Percentiles rank a stretch among this genome's conserved stretches.
Conservation (phyloP, 225 moss, liverwort and hornwort genomes). For the Anthoceros angustus region DNA sequence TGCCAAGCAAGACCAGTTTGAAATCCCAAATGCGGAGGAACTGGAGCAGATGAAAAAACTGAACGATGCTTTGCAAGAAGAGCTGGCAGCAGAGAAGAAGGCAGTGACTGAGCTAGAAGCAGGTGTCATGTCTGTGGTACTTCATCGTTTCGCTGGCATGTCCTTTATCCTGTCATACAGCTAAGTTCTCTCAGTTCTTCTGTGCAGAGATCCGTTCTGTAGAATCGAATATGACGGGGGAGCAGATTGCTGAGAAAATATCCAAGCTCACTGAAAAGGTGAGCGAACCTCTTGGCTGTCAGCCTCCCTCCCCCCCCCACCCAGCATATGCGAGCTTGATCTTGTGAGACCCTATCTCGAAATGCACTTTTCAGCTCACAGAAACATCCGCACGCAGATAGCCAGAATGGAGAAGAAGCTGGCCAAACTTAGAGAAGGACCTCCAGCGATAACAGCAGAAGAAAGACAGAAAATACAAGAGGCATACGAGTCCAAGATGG, state of each 20-base stretch:
- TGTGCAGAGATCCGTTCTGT: conserved; percentile 56
- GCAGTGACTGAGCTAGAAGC: conserved; percentile 47
- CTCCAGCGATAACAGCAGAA: conserved; percentile 49
- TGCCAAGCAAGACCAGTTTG: conserved; percentile 76
- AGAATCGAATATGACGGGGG: conserved; percentile 52
- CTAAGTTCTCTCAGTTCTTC: too few relatives aligned
- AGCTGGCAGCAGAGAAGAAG: conserved; percentile 35
- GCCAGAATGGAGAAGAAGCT: conserved; percentile 42
- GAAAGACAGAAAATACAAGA: conserved; percentile 56
- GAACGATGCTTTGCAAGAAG: conserved; percentile 39
- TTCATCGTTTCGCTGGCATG: not conserved
- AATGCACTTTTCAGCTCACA: not conserved
- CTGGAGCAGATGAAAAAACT: conserved; percentile 67
- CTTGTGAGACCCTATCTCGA: not conserved
- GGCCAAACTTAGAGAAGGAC: conserved; percentile 48
- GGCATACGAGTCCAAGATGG: conserved; percentile 38
- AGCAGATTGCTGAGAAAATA: conserved; percentile 37
- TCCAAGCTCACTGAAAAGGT: conserved; percentile 51
- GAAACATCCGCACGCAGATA: conserved; percentile 25
- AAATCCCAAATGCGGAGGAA: conserved; percentile 49
- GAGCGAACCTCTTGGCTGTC: not conserved
- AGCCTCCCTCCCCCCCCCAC: too few relatives aligned
- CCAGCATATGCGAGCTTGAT: conserved; percentile 9
- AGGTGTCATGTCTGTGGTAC: conserved; percentile 17
- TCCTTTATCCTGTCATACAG: not conserved